Evolutionary conservation across 192 early-diverging fungal species (phyloP).

Genomic region (Backusella tarrabulga): DNA sequence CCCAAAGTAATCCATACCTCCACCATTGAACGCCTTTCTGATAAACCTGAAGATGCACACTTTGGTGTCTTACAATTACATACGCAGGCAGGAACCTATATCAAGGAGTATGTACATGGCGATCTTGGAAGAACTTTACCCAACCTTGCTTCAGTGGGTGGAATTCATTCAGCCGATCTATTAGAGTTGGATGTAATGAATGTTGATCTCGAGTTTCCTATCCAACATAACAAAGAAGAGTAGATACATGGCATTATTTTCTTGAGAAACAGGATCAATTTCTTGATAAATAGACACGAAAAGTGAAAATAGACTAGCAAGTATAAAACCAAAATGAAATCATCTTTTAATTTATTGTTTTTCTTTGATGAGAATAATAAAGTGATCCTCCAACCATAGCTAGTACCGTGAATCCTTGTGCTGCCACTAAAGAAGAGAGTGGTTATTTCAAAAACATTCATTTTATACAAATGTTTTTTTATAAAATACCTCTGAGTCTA

Average conservation of each 20-base stretch:
- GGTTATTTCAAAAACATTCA: neutral
- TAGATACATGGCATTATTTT: neutral
- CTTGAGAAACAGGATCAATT: too few species aligned
- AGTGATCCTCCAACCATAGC: constrained; percentile 27
- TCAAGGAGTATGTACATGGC: constrained; percentile 97
- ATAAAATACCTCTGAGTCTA: constrained; percentile 26
- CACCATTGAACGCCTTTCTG: neutral
- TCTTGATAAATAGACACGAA: too few species aligned
- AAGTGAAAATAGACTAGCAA: too few species aligned
- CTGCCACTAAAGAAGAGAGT: constrained; percentile 17
- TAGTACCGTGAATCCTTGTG: constrained; percentile 27
- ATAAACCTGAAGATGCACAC: constrained; percentile 15
- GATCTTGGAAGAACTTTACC: constrained; percentile 86
- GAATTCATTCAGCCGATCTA: constrained; percentile 62
- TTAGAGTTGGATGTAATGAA: constrained; percentile 83
- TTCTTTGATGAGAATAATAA: constrained; percentile 15
- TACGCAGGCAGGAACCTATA: constrained; percentile 88
- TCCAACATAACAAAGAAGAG: constrained; percentile 45
- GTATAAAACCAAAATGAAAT: neutral
- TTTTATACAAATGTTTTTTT: neutral
- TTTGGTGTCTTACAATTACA: constrained; percentile 66
- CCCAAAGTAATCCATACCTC: constrained; percentile 16
- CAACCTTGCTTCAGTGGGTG: constrained; percentile 61
- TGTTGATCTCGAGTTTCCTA: constrained; percentile 87
- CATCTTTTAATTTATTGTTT: neutral